These are phyloP conservation scores for Telfairia occidentalis DNA, from an alignment of 331 rosid species.

Conservation along the genomic window DNA sequence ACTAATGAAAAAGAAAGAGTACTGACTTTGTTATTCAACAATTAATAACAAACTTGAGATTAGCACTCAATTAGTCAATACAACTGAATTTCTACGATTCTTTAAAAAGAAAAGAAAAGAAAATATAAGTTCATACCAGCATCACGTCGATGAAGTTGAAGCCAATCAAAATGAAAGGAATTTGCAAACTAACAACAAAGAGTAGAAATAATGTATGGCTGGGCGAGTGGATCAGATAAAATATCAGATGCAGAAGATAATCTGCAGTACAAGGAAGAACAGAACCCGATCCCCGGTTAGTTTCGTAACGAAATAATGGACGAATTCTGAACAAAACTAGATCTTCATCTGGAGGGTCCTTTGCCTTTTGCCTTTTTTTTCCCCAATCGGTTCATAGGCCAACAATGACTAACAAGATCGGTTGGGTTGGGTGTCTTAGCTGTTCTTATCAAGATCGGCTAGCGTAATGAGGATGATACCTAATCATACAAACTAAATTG, in stretches of 20 bases:
- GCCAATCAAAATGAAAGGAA: background rate
- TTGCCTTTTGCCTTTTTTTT: background rate
- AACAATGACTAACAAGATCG: background rate
- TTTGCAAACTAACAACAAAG: too few species aligned
- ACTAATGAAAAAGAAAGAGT: background rate
- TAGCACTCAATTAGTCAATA: too few species aligned
- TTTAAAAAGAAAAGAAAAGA: too few species aligned
- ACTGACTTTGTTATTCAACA: background rate
- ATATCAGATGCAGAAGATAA: background rate
- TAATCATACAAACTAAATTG: background rate
- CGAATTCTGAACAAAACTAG: background rate
- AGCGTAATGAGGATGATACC: background rate
- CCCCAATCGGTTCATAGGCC: background rate
- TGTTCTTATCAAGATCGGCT: background rate
- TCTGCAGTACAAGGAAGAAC: background rate
- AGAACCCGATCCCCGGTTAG: too few species aligned
- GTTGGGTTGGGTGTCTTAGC: background rate
- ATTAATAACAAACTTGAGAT: too few species aligned
- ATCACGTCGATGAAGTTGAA: too few species aligned
- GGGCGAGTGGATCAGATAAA: too few species aligned
- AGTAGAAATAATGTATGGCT: too few species aligned
- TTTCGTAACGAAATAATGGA: background rate
- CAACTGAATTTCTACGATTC: background rate
- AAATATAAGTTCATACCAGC: too few species aligned
- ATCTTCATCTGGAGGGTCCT: background rate